Conservation (phyloP, 192 early-diverging fungal species). For the Cetraspora pellucida region DNA sequence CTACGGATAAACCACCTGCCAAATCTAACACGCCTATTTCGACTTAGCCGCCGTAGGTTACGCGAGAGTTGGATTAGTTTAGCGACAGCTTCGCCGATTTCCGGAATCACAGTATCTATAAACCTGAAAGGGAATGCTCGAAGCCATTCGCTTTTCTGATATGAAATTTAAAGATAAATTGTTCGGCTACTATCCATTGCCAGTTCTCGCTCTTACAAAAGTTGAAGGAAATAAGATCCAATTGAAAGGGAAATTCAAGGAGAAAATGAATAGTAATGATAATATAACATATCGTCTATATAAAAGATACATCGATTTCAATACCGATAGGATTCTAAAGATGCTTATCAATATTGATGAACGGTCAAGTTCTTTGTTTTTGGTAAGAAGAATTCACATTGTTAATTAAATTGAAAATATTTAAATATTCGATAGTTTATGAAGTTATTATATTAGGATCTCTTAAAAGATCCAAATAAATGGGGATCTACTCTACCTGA, state of each 20-base stretch:
- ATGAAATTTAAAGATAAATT: slow-evolving; percentile 29
- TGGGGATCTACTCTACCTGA: slow-evolving; percentile 41
- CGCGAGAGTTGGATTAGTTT: too few relatives aligned
- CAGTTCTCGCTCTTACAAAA: background rate
- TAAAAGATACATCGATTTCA: slow-evolving; percentile 38
- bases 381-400: background rate
- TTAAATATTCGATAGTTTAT: background rate
- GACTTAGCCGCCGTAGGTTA: too few relatives aligned
- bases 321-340: slow-evolving; percentile 28
- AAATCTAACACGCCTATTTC: too few relatives aligned
- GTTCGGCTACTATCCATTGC: background rate
- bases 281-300: slow-evolving; percentile 26
- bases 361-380: too few relatives aligned
- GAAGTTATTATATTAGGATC: slow-evolving; percentile 22
- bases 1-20: too few relatives aligned
- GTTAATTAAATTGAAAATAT: slow-evolving; percentile 28
- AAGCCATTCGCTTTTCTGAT: slow-evolving; percentile 37
- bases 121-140: slow-evolving; percentile 15
- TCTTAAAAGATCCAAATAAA: slow-evolving; percentile 45
- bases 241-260: slow-evolving; percentile 30
- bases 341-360: slow-evolving; percentile 30
- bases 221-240: slow-evolving; percentile 23
- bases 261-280: background rate
- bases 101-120: too few relatives aligned
- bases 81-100: too few relatives aligned